Percentiles rank a stretch among this genome's conserved stretches.
phyloP scores from a whole-genome alignment of 192 early-diverging fungal species.

The Mortierella antarctica region DNA sequence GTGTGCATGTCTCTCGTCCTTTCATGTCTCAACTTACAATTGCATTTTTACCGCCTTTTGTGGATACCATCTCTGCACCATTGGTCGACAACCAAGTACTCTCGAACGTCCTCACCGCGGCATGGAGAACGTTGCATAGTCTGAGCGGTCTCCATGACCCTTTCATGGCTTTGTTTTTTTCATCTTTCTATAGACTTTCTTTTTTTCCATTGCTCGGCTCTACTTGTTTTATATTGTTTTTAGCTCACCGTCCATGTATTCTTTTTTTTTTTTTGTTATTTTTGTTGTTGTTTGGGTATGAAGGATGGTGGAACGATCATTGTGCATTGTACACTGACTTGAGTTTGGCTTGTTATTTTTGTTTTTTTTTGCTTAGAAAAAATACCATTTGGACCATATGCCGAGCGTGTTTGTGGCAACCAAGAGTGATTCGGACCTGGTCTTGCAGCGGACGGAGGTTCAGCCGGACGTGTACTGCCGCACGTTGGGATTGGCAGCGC shows the following conservation, averaged over 20 bases:
- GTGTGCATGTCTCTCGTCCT: too few relatives aligned
- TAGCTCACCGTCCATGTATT: background rate
- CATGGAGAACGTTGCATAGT: background rate
- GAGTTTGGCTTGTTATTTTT: background rate
- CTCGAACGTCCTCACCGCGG: too few relatives aligned
- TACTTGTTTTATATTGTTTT: background rate
- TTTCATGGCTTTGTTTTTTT: background rate
- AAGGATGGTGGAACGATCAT: background rate
- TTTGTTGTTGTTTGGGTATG: conserved; percentile 18
- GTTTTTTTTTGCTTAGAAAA: conserved; percentile 58
- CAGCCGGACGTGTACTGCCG: conserved; percentile 97
- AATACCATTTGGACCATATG: conserved; percentile 84
- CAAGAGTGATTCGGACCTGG: conserved; percentile 92
- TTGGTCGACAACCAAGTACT: too few relatives aligned
- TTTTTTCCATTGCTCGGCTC: background rate
- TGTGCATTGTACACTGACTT: background rate
- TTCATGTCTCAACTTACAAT: background rate
- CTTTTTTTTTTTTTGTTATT: background rate
- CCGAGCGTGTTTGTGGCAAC: conserved; percentile 95
- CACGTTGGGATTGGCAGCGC: conserved; percentile 84
- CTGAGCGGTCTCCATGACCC: background rate
- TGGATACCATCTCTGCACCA: too few relatives aligned
- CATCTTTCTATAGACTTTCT: conserved; percentile 1
- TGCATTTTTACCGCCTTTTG: background rate
- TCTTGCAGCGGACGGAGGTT: conserved; percentile 82